Evolutionary conservation across 2,329 filamentous ascomycete species (phyloP), one percentile per base, ranked within the genome.

Genomic region (Fusarium sulawesiense): DNA sequence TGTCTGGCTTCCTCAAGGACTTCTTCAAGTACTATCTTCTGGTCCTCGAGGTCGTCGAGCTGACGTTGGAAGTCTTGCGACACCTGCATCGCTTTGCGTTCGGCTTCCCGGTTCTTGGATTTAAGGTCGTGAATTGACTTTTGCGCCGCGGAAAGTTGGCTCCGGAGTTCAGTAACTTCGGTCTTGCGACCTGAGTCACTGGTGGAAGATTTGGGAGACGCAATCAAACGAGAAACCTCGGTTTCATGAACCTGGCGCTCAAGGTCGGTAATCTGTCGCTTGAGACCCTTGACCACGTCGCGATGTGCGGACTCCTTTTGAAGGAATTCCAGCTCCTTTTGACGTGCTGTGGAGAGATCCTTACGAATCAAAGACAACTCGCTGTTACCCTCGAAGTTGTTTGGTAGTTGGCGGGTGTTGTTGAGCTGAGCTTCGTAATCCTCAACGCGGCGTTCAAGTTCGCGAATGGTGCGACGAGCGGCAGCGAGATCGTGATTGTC

Each of bases 161-260:
- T 83, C 29, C 90, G 86, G 25, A 92, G 80, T 66, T 86, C 85
- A 13, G 83, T 80, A 12, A 91, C 75, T 75, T 92, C 90, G 21
- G 84, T 84, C 60, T 88, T 86, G 40, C 82, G 82, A 18, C 79
- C 85, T 3, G 87, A 87, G n/a, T 83, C 83, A 49, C 81, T 81
- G n/a, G 44, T 73, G 11, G 86, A 87, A 3, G 84, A 80, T 25
- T 79, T 81, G 4, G 84, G 83, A 14, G 84, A 83, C 37, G 73
- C 69, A 23, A 80, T 78, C 27, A 88, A 76, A 13, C 82, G 83
- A 20, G 85, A 85, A 42, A 89, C 83, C 47, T 89, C 85, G 8
- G 87, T 84, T 61, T 93, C 89, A 70, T 92, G 89, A 7, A 91
- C 83, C 62, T 91, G 87, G 42, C 86, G 86, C 76, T 93, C 91